A percentile compares a stretch with the other conserved stretches of the same genome.
Evolutionary conservation across 768 basidiomycete species (phyloP).

Genomic region (Candolleomyces efflorescens): DNA sequence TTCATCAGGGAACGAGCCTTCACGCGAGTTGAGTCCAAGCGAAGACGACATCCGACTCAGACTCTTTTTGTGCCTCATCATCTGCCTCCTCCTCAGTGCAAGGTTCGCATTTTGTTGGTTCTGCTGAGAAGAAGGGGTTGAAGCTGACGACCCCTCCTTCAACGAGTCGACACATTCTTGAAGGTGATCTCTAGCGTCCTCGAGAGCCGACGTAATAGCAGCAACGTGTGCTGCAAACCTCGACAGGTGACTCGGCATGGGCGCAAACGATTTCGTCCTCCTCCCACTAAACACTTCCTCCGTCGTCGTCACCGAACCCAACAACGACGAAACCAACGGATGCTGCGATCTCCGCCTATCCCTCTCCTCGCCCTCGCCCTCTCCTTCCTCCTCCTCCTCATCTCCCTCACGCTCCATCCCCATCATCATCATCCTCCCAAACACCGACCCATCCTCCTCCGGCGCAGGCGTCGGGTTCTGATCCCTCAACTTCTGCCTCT

Average conservation of each 20-base stretch:
- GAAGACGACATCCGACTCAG: too few species aligned
- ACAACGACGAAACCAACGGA: too few species aligned
- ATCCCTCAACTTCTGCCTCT: slow-evolving; percentile 49
- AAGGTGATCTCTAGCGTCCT: slow-evolving; percentile 67
- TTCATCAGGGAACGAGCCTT: slow-evolving; percentile 18
- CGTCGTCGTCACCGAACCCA: background rate
- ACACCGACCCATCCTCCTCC: slow-evolving; percentile 4
- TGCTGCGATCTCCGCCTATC: too few species aligned
- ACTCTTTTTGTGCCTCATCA: background rate
- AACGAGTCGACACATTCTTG: slow-evolving; percentile 58
- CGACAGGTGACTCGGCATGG: slow-evolving; percentile 63
- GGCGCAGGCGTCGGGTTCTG: slow-evolving; percentile 39
- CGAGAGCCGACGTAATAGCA: slow-evolving; percentile 60
- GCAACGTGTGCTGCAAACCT: slow-evolving; percentile 74
- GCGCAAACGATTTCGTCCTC: slow-evolving; percentile 54
- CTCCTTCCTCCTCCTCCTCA: too few species aligned
- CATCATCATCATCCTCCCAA: slow-evolving; percentile 9
- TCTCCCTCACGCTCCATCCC: too few species aligned
- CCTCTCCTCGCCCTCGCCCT: too few species aligned
- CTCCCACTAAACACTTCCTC: too few species aligned
- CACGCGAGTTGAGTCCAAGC: slow-evolving; percentile 6
- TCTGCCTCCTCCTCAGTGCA: slow-evolving; percentile 7
- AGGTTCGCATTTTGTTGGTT: too few species aligned
- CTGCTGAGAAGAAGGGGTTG: too few species aligned
- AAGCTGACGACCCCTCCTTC: slow-evolving; percentile 30